Evolutionary conservation across 805 yeast species (phyloP), one percentile per base, ranked within the genome.

Genomic region (Debaryomyces maramus): DNA sequence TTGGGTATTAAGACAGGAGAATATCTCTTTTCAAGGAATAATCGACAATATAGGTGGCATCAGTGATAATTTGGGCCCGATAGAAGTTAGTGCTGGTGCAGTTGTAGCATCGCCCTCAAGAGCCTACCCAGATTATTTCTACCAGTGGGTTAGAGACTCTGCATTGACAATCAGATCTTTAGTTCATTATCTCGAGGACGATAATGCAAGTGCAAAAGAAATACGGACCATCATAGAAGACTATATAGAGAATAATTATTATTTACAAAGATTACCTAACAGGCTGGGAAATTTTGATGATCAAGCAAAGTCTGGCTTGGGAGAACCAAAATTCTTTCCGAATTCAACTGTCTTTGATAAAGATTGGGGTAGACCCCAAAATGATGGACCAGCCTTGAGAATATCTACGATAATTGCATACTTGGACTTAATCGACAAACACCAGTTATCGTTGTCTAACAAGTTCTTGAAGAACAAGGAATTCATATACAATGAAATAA

Each of bases 361-460:
- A 2, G 58, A 67, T 24, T 91, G 98, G 98, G 98, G 98, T 2
- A 72, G 98, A 50, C 98, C 98, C 1, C 98, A 91, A 63, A 76
- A 88, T 44, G 98, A 91, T 60, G 98, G 98, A 0, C 97, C 98
- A 0, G 90, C 95, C 1, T 70, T 91, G 41, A 73, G 97, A 51
- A 73, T 81, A 8, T 73, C 83, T 40, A 75, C 96, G 1, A 71
- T 83, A 16, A 60, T 77, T 27, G 75, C 75, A 45, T 86, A 78
- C 55, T 50, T 86, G 43, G 61, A 66, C 16, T 50, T 73, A 3
- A 59, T 81, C 43, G 49, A 60, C 5, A 53, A 60, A 18, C 58
- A 59, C 40, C 55, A 61, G 15, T 36, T 48, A 28, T 21, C 38
- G 0, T 39, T 71, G 16, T 43, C 34, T 8, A 54, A 46, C 46